phyloP scores from a whole-genome alignment of 768 basidiomycete genomes.

The Daedaleopsis nitida region DNA sequence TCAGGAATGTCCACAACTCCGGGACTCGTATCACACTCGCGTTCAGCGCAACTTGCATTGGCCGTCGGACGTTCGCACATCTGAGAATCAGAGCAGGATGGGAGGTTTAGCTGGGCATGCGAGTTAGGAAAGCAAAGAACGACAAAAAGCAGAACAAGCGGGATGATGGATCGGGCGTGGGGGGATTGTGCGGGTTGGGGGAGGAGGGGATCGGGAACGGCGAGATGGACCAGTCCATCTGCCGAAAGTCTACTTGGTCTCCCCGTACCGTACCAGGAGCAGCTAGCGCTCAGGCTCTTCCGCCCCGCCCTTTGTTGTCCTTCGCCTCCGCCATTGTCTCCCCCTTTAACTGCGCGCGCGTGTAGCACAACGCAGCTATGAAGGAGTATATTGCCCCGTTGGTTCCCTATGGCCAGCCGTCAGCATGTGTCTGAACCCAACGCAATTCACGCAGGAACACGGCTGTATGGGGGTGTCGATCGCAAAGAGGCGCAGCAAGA shows the following conservation, averaged over 20 bases:
- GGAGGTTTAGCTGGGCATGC: constrained; percentile 25
- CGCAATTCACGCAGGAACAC: too few species aligned
- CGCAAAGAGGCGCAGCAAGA: not conserved
- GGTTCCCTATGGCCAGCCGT: constrained; percentile 58
- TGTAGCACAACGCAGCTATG: constrained; percentile 69
- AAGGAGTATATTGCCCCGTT: constrained; percentile 82
- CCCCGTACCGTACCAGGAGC: constrained; percentile 23
- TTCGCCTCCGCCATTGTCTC: constrained; percentile 72
- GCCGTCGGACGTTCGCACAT: not conserved
- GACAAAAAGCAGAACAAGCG: constrained; percentile 20
- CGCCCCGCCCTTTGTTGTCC: constrained; percentile 59
- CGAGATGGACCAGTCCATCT: constrained; percentile 28
- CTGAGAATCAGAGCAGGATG: not conserved
- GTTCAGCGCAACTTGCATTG: not conserved
- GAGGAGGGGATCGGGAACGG: constrained; percentile 18
- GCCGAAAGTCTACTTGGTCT: constrained; percentile 25
- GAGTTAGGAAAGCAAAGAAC: constrained; percentile 20
- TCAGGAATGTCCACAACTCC: not conserved
- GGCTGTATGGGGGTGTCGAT: too few species aligned
- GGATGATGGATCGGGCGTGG: constrained; percentile 2
- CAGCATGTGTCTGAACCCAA: not conserved
- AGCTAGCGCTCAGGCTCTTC: constrained; percentile 49
- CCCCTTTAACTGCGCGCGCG: constrained; percentile 62
- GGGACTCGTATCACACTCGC: not conserved
- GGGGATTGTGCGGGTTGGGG: constrained; percentile 5